A percentile compares a stretch with the other conserved stretches of the same genome.
phyloP scores from a whole-genome alignment of 208 protist species.

The Porcisia deanei region DNA sequence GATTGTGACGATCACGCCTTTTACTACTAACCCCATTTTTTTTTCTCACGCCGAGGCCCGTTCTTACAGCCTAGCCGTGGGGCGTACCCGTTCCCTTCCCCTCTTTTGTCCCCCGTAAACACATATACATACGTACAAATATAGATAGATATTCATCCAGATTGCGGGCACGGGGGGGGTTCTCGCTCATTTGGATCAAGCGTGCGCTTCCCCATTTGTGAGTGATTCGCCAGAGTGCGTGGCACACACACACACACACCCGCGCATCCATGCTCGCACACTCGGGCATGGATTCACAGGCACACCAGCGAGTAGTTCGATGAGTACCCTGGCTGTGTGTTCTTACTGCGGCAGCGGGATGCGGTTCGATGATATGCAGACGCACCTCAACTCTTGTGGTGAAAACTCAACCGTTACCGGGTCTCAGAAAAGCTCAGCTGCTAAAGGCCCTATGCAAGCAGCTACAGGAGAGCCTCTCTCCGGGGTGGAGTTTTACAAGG shows the following conservation, averaged over 20 bases:
- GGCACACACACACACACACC: constrained; percentile 12
- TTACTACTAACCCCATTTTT: neutral
- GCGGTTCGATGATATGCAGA: constrained; percentile 34
- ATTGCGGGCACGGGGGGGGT: neutral
- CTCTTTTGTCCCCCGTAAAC: no score
- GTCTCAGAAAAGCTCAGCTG: neutral
- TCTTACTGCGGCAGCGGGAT: constrained; percentile 48
- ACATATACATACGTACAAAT: no score
- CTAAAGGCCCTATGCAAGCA: neutral
- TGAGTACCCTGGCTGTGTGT: constrained; percentile 48
- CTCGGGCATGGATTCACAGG: constrained; percentile 1
- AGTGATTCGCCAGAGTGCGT: neutral
- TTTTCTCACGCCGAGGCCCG: neutral
- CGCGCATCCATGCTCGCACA: constrained; percentile 1
- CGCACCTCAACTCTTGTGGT: constrained; percentile 38
- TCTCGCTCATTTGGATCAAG: neutral
- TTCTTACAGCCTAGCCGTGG: no score
- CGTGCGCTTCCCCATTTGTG: neutral
- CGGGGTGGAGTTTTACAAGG: constrained; percentile 33
- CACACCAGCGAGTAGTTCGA: constrained; percentile 1
- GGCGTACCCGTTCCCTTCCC: no score
- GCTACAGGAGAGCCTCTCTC: constrained; percentile 2
- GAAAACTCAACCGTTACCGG: neutral
- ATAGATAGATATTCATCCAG: neutral
- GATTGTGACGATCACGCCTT: no score